Evolutionary conservation across 108 stramenopile genomes (phyloP).

Genomic region (Nitzschia sp.): DNA sequence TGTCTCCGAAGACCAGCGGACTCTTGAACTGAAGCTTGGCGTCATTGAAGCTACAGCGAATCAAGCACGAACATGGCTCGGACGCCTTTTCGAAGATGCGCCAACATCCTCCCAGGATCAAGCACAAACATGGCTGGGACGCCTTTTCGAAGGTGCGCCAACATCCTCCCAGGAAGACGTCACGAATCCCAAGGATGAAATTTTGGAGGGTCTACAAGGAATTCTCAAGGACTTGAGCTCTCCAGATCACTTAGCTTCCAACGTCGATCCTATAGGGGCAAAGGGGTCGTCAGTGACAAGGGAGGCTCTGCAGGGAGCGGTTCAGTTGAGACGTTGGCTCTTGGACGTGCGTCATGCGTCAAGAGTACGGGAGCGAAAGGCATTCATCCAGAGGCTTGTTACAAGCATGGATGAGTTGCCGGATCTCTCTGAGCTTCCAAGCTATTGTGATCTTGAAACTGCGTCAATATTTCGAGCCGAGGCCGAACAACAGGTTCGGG

Average conservation of each 20-base stretch:
- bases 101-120: background rate
- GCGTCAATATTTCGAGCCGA: background rate
- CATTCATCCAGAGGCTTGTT: constrained; percentile 49
- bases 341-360: constrained; percentile 59
- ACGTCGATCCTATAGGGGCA: constrained; percentile 62
- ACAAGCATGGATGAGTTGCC: background rate
- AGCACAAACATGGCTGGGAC: background rate
- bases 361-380: constrained; percentile 45
- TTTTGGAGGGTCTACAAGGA: constrained; percentile 39
- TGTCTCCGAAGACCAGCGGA: constrained; percentile 30
- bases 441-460: background rate
- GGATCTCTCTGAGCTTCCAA: constrained; percentile 2
- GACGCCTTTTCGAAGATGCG: constrained; percentile 4
- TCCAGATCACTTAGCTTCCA: constrained; percentile 27
- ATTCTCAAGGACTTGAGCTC: constrained; percentile 23
- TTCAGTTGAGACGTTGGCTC: constrained; percentile 56
- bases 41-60: constrained; percentile 28
- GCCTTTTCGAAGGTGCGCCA: no score
- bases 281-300: constrained; percentile 38
- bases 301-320: constrained; percentile 54
- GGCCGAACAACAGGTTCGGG: background rate
- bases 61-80: constrained; percentile 1
- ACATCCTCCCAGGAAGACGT: background rate
- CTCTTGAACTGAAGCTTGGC: constrained; percentile 44
- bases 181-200: constrained; percentile 29